These are phyloP conservation scores for Phialophora verrucosa DNA, from an alignment of 2,329 filamentous ascomycete species.

Conservation along the genomic window DNA sequence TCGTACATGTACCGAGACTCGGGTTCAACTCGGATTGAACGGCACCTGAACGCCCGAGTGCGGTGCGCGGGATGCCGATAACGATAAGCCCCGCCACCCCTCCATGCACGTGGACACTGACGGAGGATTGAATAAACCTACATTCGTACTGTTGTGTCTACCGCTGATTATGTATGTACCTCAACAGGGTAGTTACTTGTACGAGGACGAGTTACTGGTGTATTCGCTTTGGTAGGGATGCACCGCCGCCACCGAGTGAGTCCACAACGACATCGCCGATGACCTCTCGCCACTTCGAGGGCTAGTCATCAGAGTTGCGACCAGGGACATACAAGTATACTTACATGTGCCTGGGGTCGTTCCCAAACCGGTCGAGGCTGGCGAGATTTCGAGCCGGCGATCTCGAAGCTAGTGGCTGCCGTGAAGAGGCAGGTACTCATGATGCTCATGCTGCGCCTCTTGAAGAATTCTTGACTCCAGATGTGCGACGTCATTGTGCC, in stretches of 20 bases:
- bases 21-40: background rate
- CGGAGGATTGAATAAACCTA: background rate
- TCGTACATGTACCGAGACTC: background rate
- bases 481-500: conserved; percentile 3
- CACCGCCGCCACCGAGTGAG: background rate
- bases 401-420: conserved; percentile 5
- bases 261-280: background rate
- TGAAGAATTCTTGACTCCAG: background rate
- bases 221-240: too few species aligned
- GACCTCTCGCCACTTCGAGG: background rate
- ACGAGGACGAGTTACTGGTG: too few species aligned
- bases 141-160: too few species aligned
- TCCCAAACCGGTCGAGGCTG: background rate
- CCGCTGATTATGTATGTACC: background rate
- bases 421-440: background rate
- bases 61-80: background rate
- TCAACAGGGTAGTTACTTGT: background rate
- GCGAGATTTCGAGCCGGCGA: background rate
- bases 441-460: background rate
- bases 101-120: conserved; percentile 8
- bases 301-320: background rate
- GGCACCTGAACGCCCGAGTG: background rate
- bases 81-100: conserved; percentile 6
- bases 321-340: background rate
- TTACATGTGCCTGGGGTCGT: background rate